Base-by-base conservation (phyloP, 768 basidiomycete species). In the Boletus subcaerulescens region DNA sequence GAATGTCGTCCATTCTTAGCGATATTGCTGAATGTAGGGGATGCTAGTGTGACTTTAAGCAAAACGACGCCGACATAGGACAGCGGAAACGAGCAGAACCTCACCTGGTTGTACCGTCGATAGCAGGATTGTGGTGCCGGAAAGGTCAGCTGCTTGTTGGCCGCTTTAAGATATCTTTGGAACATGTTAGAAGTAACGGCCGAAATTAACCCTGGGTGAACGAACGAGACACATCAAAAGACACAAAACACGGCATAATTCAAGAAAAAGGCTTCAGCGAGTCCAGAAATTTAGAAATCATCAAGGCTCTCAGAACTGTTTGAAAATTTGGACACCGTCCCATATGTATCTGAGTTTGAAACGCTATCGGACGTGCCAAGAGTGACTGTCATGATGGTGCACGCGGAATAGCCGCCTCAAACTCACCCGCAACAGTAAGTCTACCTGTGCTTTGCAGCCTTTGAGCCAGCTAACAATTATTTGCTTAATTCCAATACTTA, bases 1-100 rank as follows among this genome's bases (percentile, higher is more conserved):
- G 46, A 48, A 17, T 22, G 42, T 59, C 50, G 18, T 3, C 18
- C 68, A 65, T 68, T 40, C 18, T 58, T 46, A 35, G 33, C 14
- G 36, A 31, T 42, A n/a, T 36, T 20, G 45, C 26, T 39, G 35
- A 14, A 26, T 2, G 31, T 10, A 20, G 24, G 26, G 14, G 5
- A 36, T n/a, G 12, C 39, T 43, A 31, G 24, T 42, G 13, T 5
- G 9, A 15, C 12, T 9, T 42, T 39, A 11, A 45, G 32, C 9
- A 32, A 44, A 46, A 31, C 9, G 31, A 29, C 0, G 18, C 33
- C 13, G 18, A 43, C 10, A 8, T 22, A 13, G 8, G 36, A n/a
- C 13, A 11, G 22, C 26, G 20, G 4, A 3, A 38, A 5, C 2
- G 18, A 24, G 24, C 13, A n/a, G 20, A 29, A 26, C 3, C 48